Evolutionary conservation across 108 stramenopile genomes (phyloP).

Genomic region (Nitzschia putrida): DNA sequence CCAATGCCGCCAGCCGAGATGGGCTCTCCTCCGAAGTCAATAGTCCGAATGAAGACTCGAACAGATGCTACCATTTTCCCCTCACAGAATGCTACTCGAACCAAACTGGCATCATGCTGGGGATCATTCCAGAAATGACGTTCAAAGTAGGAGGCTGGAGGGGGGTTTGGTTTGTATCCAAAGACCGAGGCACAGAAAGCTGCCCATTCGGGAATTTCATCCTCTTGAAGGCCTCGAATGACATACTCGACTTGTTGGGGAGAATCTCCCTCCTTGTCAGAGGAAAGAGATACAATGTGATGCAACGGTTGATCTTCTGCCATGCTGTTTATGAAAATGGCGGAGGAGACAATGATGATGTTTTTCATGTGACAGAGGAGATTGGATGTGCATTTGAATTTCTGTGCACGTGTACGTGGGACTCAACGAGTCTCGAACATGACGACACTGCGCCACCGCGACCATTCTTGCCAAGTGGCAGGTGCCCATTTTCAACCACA

Average conservation of each 20-base stretch:
- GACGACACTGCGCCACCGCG: no score
- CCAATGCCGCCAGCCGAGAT: constrained; percentile 67
- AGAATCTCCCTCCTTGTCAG: background rate
- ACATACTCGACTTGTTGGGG: constrained; percentile 6
- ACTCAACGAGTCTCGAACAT: no score
- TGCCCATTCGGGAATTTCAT: constrained; percentile 52
- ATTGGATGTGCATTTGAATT: no score
- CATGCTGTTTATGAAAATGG: background rate
- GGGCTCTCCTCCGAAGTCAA: constrained; percentile 32
- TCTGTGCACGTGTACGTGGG: no score
- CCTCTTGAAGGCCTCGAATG: constrained; percentile 26
- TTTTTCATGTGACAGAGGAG: no score
- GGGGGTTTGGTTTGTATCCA: constrained; percentile 68
- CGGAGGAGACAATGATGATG: no score
- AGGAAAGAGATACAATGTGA: background rate
- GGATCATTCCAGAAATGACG: constrained; percentile 78
- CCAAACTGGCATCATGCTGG: constrained; percentile 32
- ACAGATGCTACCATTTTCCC: constrained; percentile 62
- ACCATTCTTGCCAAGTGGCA: no score
- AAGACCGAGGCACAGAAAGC: constrained; percentile 71
- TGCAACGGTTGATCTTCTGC: constrained; percentile 2
- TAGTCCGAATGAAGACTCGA: constrained; percentile 59
- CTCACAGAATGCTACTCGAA: constrained; percentile 48
- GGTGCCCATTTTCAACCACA: no score
- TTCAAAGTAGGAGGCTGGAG: constrained; percentile 64